A percentile compares a stretch with the other conserved stretches of the same genome.
Evolutionary conservation across 352 stramenopile genomes (phyloP).

Genomic region (Aphanomyces stellatus): DNA sequence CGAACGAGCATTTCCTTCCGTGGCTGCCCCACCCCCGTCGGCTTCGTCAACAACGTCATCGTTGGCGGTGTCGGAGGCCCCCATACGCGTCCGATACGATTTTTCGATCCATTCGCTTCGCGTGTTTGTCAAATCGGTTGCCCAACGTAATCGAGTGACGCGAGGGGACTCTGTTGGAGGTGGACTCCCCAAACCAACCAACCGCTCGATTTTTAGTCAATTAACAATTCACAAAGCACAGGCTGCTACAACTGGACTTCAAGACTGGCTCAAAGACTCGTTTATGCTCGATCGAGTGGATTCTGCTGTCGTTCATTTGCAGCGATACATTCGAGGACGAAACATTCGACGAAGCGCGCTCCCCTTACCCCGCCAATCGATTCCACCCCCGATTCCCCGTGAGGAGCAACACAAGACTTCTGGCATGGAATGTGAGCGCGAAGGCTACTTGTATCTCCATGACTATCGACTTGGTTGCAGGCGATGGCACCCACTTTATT

Average conservation of each 20-base stretch:
- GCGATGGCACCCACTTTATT: conserved; percentile 8
- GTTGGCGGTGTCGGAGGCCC: not conserved
- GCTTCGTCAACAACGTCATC: not conserved
- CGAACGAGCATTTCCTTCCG: not conserved
- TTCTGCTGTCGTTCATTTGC: conserved; percentile 2
- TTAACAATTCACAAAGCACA: conserved; percentile 18
- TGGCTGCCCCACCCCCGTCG: not conserved
- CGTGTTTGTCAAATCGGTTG: conserved; percentile 11
- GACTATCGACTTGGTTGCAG: conserved; percentile 9
- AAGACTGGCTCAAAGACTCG: conserved; percentile 14
- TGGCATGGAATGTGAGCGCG: not conserved
- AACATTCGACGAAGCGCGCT: conserved; percentile 2
- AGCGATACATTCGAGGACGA: conserved; percentile 2
- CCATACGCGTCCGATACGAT: conserved; percentile 1
- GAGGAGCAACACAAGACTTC: not conserved
- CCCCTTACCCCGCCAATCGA: not conserved
- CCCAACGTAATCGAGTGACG: not conserved
- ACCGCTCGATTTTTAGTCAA: conserved; percentile 18
- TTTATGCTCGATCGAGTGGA: conserved; percentile 7
- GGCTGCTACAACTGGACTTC: not conserved
- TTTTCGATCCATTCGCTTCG: conserved; percentile 5
- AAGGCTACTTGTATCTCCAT: conserved; percentile 12
- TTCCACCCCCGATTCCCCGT: not conserved
- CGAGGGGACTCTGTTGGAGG: not conserved
- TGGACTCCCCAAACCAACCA: not conserved